Percentiles rank a stretch among this genome's conserved stretches.
These are phyloP conservation scores for Scheffersomyces insectosa DNA, from an alignment of 1,139 yeast species.

Conservation along the genomic window DNA sequence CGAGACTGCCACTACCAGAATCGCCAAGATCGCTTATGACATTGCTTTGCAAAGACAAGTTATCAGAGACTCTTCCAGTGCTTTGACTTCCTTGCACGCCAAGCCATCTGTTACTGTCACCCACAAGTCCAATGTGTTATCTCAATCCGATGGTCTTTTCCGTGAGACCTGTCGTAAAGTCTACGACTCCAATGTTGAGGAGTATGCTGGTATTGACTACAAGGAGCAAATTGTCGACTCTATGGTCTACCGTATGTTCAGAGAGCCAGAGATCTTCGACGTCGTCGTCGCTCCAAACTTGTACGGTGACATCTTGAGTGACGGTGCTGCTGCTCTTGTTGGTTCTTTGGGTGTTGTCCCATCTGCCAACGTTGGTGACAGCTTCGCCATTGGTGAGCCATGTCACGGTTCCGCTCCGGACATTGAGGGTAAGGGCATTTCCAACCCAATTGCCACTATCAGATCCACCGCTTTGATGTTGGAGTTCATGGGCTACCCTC, in stretches of 20 bases:
- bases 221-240: conserved; percentile 98
- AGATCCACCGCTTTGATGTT: conserved; percentile 97
- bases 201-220: conserved; percentile 59
- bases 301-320: conserved; percentile 95
- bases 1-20: conserved; percentile 80
- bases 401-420: conserved; percentile 99
- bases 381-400: conserved; percentile 97
- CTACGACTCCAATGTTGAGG: conserved; percentile 63
- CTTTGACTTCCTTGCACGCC: conserved; percentile 41
- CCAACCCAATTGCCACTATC: conserved; percentile 97
- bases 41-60: conserved; percentile 90
- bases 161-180: conserved; percentile 85
- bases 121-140: conserved; percentile 93
- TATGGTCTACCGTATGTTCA: conserved; percentile 97
- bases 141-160: conserved; percentile 92
- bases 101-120: conserved; percentile 84
- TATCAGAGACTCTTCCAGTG: conserved; percentile 60
- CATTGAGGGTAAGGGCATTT: conserved; percentile 90
- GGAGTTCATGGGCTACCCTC: conserved; percentile 90
- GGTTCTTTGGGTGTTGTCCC: conserved; percentile 99
- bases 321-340: conserved; percentile 98
- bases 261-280: conserved; percentile 95
- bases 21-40: conserved; percentile 88
- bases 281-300: conserved; percentile 98
- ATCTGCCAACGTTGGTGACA: conserved; percentile 95